Percentiles rank a stretch among this genome's conserved stretches.
These are phyloP conservation scores for Pseudogymnoascus sp. DNA, from an alignment of 2,329 filamentous ascomycete genomes.

Conservation along the genomic window DNA sequence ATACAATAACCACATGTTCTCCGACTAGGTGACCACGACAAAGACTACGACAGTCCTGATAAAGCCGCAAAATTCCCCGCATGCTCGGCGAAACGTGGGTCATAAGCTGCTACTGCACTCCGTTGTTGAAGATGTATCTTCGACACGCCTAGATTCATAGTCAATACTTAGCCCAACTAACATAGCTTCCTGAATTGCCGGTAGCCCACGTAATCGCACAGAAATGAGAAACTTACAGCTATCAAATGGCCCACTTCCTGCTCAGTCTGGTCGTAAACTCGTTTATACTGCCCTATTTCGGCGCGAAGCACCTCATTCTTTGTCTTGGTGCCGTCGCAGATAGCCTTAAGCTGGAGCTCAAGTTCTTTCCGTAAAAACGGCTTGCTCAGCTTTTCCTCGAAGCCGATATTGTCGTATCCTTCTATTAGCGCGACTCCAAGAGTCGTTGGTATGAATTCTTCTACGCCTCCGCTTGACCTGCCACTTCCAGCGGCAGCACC, in stretches of 20 bases:
- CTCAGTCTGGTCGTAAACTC: constrained; percentile 76
- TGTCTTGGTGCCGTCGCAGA: constrained; percentile 79
- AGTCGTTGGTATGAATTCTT: constrained; percentile 88
- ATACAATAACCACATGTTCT: background rate
- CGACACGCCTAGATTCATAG: constrained; percentile 1
- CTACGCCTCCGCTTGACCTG: constrained; percentile 45
- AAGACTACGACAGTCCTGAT: background rate
- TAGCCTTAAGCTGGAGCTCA: constrained; percentile 94
- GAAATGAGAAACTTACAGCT: constrained; percentile 40
- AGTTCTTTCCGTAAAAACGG: constrained; percentile 96
- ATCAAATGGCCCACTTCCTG: constrained; percentile 64
- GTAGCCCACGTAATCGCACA: background rate
- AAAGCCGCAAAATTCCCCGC: background rate
- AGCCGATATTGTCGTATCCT: constrained; percentile 89
- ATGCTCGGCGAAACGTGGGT: background rate
- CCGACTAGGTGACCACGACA: background rate
- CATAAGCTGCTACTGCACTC: background rate
- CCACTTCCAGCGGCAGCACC: constrained; percentile 34
- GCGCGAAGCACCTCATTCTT: constrained; percentile 70
- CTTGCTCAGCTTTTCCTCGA: constrained; percentile 88
- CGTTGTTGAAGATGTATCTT: background rate
- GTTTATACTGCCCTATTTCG: constrained; percentile 78
- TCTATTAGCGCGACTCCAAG: constrained; percentile 87
- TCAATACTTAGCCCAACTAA: background rate
- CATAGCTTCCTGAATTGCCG: background rate